Evolutionary conservation across 2,329 filamentous ascomycete species (phyloP).

Genomic region (Cytospora piceae): DNA sequence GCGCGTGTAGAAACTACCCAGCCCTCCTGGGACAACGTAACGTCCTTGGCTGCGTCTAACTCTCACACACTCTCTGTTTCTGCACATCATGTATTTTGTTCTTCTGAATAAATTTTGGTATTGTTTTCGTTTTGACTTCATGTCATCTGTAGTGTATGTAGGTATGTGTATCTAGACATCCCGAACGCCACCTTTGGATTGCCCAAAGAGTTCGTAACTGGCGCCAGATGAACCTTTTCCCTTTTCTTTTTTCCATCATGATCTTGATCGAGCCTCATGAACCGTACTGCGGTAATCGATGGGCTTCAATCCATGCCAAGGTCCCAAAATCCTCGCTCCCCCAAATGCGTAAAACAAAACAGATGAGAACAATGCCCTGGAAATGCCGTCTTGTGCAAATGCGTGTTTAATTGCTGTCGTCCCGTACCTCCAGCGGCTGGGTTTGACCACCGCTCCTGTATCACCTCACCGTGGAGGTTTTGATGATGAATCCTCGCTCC

Average conservation of each 20-base stretch:
- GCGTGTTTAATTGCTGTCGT: not conserved
- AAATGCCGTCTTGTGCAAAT: not conserved
- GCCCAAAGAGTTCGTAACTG: not conserved
- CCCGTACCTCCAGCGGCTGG: not conserved
- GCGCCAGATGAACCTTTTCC: not conserved
- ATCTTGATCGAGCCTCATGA: not conserved
- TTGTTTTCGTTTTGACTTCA: slow-evolving; percentile 1
- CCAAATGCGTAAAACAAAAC: slow-evolving; percentile 5
- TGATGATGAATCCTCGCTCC: not conserved
- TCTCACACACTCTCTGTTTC: not conserved
- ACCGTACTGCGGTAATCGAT: not conserved
- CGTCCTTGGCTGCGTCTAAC: no score
- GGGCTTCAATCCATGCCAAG: slow-evolving; percentile 9
- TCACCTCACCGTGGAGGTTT: not conserved
- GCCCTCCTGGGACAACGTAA: no score
- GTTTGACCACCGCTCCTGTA: not conserved
- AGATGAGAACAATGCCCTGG: not conserved
- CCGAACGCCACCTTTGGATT: not conserved
- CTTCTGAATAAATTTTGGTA: not conserved
- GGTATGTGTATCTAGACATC: not conserved
- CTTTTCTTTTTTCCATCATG: slow-evolving; percentile 7
- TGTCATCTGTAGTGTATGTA: not conserved
- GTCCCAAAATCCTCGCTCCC: not conserved
- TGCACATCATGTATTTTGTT: not conserved
- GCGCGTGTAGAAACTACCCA: no score